These are phyloP conservation scores for Yarrowia sp. DNA, from an alignment of 805 yeast species.

Conservation along the genomic window DNA sequence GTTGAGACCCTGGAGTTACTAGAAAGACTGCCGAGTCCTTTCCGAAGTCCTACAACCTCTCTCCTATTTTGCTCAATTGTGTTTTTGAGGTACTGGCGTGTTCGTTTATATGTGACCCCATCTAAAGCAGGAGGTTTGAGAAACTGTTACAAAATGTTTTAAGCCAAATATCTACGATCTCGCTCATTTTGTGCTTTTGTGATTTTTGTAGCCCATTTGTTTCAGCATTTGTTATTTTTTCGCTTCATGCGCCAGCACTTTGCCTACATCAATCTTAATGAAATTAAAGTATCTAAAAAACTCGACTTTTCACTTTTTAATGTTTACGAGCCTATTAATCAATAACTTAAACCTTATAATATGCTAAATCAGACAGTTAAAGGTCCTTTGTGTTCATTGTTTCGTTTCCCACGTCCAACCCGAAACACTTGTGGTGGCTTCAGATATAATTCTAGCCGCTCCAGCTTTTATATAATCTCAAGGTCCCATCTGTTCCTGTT, in stretches of 20 bases:
- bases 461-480: conserved; percentile 11
- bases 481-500: background rate
- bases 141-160: background rate
- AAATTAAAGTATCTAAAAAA: background rate
- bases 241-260: background rate
- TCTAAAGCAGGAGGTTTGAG: background rate
- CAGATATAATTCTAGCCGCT: conserved; percentile 16
- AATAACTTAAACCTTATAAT: background rate
- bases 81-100: background rate
- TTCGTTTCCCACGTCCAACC: conserved; percentile 18
- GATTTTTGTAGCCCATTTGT: background rate
- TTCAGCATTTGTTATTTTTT: background rate
- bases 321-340: background rate
- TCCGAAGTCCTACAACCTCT: too few species aligned
- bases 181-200: too few species aligned
- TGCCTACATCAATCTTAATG: background rate
- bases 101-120: background rate
- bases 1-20: background rate
- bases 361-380: conserved; percentile 12
- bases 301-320: background rate
- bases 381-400: conserved; percentile 19
- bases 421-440: conserved; percentile 20
- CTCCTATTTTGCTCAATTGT: too few species aligned
- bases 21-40: too few species aligned
- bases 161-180: too few species aligned